A percentile compares a stretch with the other conserved stretches of the same genome.
Evolutionary conservation across 768 basidiomycete genomes (phyloP).

Genomic region (Mycena belliarum): DNA sequence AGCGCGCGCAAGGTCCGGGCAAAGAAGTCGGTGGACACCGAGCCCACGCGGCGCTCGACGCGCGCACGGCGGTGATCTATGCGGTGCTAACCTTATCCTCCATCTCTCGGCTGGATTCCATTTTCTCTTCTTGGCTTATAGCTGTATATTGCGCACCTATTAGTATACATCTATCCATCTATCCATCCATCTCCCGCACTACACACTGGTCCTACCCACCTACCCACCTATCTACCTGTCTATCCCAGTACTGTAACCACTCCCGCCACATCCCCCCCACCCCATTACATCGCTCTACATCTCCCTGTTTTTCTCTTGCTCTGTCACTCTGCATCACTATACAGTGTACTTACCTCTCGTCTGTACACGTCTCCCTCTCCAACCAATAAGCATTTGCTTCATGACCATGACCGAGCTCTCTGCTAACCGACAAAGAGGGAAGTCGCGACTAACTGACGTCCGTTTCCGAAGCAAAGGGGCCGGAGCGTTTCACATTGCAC

Average conservation of each 20-base stretch:
- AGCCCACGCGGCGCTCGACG: slow-evolving; percentile 12
- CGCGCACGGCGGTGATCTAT: slow-evolving; percentile 11
- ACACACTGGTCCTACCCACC: too few species aligned
- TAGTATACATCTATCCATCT: neutral
- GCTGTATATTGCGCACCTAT: neutral
- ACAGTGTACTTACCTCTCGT: neutral
- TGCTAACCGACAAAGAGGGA: too few species aligned
- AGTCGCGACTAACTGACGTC: too few species aligned
- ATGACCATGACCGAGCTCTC: too few species aligned
- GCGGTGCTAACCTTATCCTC: neutral
- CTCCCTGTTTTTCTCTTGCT: neutral
- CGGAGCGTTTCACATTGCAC: too few species aligned
- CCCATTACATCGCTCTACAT: too few species aligned
- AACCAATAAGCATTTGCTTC: neutral
- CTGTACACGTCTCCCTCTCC: neutral
- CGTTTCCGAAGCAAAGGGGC: too few species aligned
- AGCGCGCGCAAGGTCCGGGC: slow-evolving; percentile 12
- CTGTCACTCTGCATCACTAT: neutral
- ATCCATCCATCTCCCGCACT: too few species aligned
- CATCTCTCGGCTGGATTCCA: neutral
- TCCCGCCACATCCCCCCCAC: neutral
- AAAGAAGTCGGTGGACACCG: slow-evolving; percentile 2
- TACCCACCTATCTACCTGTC: neutral
- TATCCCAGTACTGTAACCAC: too few species aligned
- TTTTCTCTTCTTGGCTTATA: neutral